Evolutionary conservation across 495 filamentous ascomycete genomes (phyloP).

Genomic region (Immersiella caudata): DNA sequence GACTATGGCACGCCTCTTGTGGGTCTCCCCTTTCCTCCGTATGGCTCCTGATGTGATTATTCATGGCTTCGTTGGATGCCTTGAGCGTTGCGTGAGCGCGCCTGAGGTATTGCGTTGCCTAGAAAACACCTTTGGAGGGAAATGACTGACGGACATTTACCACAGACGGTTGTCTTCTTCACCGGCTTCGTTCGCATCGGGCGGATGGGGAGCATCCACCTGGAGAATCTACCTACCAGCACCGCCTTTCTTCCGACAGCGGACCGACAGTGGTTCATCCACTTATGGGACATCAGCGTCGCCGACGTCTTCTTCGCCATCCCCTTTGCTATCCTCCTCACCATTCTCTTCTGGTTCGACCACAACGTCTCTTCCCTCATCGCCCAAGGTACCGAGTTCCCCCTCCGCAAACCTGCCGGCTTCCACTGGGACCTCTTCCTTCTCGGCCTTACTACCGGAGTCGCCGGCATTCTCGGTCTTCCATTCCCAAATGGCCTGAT

Average conservation of each 20-base stretch:
- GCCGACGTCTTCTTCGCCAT: conserved; percentile 83
- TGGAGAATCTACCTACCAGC: conserved; percentile 69
- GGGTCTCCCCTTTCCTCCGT: too few relatives aligned
- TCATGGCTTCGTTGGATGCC: too few relatives aligned
- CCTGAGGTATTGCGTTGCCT: too few relatives aligned
- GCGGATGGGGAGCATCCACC: conserved; percentile 66
- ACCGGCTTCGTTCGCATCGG: conserved; percentile 87
- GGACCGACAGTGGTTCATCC: conserved; percentile 78
- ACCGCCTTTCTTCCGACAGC: conserved; percentile 81
- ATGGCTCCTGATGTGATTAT: too few relatives aligned
- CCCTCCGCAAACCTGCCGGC: conserved; percentile 85
- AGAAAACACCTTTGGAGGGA: too few relatives aligned
- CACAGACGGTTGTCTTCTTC: conserved; percentile 86
- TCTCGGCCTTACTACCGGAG: conserved; percentile 81
- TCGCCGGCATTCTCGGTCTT: conserved; percentile 82
- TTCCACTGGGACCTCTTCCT: conserved; percentile 98
- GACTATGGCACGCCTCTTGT: conserved; percentile 83
- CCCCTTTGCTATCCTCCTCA: conserved; percentile 83
- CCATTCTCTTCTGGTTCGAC: conserved; percentile 91
- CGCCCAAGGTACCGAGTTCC: conserved; percentile 91
- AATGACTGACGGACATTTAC: too few relatives aligned
- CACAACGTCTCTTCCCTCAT: conserved; percentile 90
- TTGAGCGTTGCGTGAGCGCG: too few relatives aligned
- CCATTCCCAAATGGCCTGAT: conserved; percentile 93
- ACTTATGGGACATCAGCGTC: conserved; percentile 82